Conservation (phyloP, 1,284 basidiomycete genomes). For the Hemileccinum hortonii region DNA sequence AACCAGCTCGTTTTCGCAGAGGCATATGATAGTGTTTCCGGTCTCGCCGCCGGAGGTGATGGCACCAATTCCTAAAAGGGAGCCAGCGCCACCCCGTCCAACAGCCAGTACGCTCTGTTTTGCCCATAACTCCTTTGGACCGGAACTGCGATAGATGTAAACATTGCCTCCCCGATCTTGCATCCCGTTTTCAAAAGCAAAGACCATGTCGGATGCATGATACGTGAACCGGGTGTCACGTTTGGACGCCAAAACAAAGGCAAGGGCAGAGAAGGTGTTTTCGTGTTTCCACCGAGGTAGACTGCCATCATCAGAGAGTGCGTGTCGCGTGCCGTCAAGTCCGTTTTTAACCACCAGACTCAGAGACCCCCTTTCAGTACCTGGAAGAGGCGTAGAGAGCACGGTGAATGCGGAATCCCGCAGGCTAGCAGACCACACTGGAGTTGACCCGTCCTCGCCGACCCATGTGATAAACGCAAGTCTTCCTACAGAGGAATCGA, state of each 20-base stretch:
- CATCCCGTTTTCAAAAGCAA: constrained; percentile 80
- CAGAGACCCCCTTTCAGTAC: constrained; percentile 38
- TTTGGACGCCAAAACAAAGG: constrained; percentile 95
- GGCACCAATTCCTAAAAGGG: constrained; percentile 75
- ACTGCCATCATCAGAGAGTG: constrained; percentile 34
- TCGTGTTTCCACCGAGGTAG: constrained; percentile 68
- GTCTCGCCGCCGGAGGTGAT: constrained; percentile 35
- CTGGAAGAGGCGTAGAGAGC: constrained; percentile 64
- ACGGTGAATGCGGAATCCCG: constrained; percentile 48
- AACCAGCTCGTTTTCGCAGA: constrained; percentile 78
- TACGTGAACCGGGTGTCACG: constrained; percentile 82
- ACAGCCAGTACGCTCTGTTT: constrained; percentile 79
- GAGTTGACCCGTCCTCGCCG: constrained; percentile 45
- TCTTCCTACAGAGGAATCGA: constrained; percentile 70
- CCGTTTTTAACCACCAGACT: constrained; percentile 72
- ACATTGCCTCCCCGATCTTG: constrained; percentile 71
- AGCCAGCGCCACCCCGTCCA: constrained; percentile 64
- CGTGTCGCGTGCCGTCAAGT: constrained; percentile 80
- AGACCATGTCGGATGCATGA: constrained; percentile 57
- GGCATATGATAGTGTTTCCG: constrained; percentile 54
- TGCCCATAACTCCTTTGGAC: constrained; percentile 53
- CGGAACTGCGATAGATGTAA: constrained; percentile 74
- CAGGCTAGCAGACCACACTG: constrained; percentile 38
- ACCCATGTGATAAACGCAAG: constrained; percentile 65
- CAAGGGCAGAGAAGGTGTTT: constrained; percentile 82